These are phyloP conservation scores for Pseudogymnoascus pannorum DNA, from an alignment of 2,329 filamentous ascomycete species.

Conservation along the genomic window DNA sequence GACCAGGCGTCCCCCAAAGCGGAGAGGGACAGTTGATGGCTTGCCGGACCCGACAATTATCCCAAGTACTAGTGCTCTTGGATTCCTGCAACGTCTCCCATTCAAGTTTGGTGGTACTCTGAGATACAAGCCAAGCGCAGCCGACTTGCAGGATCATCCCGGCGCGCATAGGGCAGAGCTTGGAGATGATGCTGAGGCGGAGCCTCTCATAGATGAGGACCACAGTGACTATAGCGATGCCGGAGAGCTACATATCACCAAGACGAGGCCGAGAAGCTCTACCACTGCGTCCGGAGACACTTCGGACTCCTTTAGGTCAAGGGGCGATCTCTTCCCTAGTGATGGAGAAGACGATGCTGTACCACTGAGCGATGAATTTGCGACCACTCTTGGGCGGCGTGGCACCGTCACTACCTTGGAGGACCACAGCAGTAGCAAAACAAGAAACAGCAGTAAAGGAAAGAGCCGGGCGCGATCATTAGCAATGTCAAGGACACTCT, in stretches of 20 bases:
- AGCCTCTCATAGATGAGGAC: conserved; percentile 62
- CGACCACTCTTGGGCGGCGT: conserved; percentile 69
- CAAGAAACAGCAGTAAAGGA: conserved; percentile 48
- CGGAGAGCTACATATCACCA: conserved; percentile 17
- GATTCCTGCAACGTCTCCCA: conserved; percentile 75
- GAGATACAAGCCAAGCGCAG: conserved; percentile 83
- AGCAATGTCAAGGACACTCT: conserved; percentile 44
- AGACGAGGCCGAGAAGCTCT: conserved; percentile 59
- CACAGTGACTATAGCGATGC: conserved; percentile 37
- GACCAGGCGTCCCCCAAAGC: conserved; percentile 51
- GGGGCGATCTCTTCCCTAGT: conserved; percentile 85
- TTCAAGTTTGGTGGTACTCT: conserved; percentile 78
- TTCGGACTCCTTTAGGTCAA: conserved; percentile 75
- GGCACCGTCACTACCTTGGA: conserved; percentile 52
- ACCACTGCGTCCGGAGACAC: conserved; percentile 76
- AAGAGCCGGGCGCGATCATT: conserved; percentile 39
- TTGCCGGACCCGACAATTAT: conserved; percentile 74
- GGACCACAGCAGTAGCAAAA: conserved; percentile 62
- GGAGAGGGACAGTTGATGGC: conserved; percentile 47
- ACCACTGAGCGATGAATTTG: conserved; percentile 88
- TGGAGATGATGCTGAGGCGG: conserved; percentile 47
- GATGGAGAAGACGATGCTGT: conserved; percentile 83
- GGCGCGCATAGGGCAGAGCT: conserved; percentile 39
- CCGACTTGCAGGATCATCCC: conserved; percentile 83
- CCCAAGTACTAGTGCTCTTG: conserved; percentile 75